Base-by-base conservation (phyloP, 2,329 filamentous ascomycete species). In the Calonectria hawksworthii region DNA sequence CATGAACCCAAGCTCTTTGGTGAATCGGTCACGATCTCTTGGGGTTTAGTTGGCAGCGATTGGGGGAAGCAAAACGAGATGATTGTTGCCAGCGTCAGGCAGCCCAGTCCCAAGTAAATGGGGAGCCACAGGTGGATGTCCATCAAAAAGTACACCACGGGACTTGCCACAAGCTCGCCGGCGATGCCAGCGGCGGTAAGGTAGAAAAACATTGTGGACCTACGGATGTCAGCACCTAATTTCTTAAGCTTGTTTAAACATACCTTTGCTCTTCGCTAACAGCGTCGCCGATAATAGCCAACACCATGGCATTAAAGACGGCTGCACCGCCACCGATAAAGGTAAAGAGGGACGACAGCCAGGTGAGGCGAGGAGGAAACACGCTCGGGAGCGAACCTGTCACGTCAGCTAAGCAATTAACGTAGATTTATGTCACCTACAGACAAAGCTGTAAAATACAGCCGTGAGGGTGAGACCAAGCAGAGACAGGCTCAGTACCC, bases 191-290 rank as follows among this genome's bases (percentile, higher is more conserved):
- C 56, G 3, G 56, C 56, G 26, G 56, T 63, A 16, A 63, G 38
- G 34, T 63, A 63, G 36, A 63, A 63, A 18, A 63, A 63, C 56
- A 63, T 63, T 4, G 56, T 63, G 14, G 56, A 26, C 41, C 56
- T 41, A 7, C 14, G 4, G 32, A 30, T 11, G 23, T 63, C 16
- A 63, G 56, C 56, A 16, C 4, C 26, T 36, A 63, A 2, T 36
- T 21, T 21, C 14, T 21, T 6, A 9, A 30, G 14, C 13, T 28
- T 16, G 23, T 18, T 9, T 16, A 23, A 63, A 41, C 56, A 41
- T 26, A 63, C 56, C 56, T 63, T 63, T 63, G 56, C 34, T 63
- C 56, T 38, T 63, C 56, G 16, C 56, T 63, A 1, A 63, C 56
- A 7, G 38, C 56, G 28, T 63, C 56, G 9, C 56, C 56, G 36